A percentile compares a stretch with the other conserved stretches of the same genome.
Evolutionary conservation across 1,139 yeast species (phyloP).

Genomic region (Hansenula lynferdii): DNA sequence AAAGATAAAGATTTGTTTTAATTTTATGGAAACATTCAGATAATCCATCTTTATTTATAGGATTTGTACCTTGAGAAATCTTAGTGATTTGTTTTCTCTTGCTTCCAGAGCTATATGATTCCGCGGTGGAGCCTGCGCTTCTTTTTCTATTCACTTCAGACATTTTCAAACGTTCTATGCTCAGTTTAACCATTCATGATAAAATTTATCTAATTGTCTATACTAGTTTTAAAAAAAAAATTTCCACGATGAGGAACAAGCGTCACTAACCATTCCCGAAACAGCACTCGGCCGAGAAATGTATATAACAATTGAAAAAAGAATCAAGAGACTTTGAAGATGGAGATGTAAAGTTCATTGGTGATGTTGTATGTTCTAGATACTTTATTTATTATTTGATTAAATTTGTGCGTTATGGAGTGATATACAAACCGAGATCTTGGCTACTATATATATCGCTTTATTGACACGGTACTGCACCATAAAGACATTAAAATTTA

Average conservation of each 20-base stretch:
- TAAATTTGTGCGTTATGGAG: too few relatives aligned
- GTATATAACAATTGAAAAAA: neutral
- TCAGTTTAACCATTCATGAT: too few relatives aligned
- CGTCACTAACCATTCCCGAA: neutral
- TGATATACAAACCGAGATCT: too few relatives aligned
- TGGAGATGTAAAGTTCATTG: too few relatives aligned
- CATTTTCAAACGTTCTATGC: too few relatives aligned
- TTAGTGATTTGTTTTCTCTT: slow-evolving; percentile 1
- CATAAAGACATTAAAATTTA: too few relatives aligned
- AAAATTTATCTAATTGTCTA: too few relatives aligned
- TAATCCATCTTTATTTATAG: slow-evolving; percentile 28
- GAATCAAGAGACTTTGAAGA: too few relatives aligned
- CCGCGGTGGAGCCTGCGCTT: neutral
- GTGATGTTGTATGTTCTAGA: too few relatives aligned
- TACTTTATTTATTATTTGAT: too few relatives aligned
- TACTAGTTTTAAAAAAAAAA: neutral
- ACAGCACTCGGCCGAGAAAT: neutral
- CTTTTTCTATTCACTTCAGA: slow-evolving; percentile 3
- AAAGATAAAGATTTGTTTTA: slow-evolving; percentile 65
- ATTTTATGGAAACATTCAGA: slow-evolving; percentile 63
- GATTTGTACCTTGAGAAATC: slow-evolving; percentile 20
- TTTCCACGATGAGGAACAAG: slow-evolving; percentile 3
- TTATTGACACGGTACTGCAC: too few relatives aligned
- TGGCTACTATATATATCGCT: too few relatives aligned
- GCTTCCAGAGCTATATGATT: neutral